phyloP scores from a whole-genome alignment of 441 rosid genomes.

The Pelargonium fulgidum region DNA sequence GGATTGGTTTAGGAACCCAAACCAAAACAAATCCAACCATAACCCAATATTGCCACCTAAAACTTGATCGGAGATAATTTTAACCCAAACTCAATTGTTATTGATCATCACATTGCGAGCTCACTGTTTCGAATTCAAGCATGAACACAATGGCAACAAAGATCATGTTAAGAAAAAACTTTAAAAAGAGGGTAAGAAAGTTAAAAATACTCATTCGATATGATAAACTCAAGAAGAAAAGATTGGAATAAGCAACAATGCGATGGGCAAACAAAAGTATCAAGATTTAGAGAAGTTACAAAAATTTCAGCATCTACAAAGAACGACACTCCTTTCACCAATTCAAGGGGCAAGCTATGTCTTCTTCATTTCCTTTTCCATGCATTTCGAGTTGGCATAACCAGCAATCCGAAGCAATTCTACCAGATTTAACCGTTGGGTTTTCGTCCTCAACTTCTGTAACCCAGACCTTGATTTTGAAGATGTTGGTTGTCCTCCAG shows the following conservation, averaged over 20 bases:
- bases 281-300: constrained; percentile 21
- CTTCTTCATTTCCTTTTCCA: constrained; percentile 12
- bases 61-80: too few relatives aligned
- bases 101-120: too few relatives aligned
- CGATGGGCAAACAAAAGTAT: constrained; percentile 10
- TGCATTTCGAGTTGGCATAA: not conserved
- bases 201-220: too few relatives aligned
- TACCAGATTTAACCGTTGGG: constrained; percentile 4
- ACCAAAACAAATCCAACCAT: too few relatives aligned
- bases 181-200: too few relatives aligned
- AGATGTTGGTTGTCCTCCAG: constrained; percentile 87
- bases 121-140: too few relatives aligned
- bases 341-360: constrained; percentile 7
- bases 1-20: too few relatives aligned
- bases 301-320: constrained; percentile 21
- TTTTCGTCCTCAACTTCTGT: constrained; percentile 28
- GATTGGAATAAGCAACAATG: constrained; percentile 9
- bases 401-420: constrained; percentile 8
- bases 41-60: too few relatives aligned
- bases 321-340: not conserved
- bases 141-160: too few relatives aligned
- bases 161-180: too few relatives aligned
- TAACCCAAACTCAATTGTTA: too few relatives aligned
- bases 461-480: constrained; percentile 57
- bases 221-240: not conserved